These are phyloP conservation scores for Coniella vitis DNA, from an alignment of 2,329 filamentous ascomycete species.

Conservation along the genomic window DNA sequence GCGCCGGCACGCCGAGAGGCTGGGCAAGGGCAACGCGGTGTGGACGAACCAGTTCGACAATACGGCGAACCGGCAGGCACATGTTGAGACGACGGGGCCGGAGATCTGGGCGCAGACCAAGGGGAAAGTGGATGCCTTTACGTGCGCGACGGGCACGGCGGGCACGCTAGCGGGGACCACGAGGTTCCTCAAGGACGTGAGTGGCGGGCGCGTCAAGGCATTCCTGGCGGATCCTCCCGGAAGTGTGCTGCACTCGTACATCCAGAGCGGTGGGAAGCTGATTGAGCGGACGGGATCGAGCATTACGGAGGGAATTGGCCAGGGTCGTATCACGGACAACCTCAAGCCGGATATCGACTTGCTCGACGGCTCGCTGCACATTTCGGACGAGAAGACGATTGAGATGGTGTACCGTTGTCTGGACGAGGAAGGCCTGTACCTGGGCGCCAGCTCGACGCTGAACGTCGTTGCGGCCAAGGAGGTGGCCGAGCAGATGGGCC, in stretches of 20 bases:
- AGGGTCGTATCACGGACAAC: slow-evolving; percentile 95
- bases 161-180: slow-evolving; percentile 88
- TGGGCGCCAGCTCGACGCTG: slow-evolving; percentile 86
- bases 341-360: slow-evolving; percentile 76
- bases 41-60: slow-evolving; percentile 99
- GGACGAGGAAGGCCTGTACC: slow-evolving; percentile 91
- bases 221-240: slow-evolving; percentile 93
- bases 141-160: slow-evolving; percentile 86
- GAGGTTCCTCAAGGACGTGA: slow-evolving; percentile 78
- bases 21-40: slow-evolving; percentile 83
- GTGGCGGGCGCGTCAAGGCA: slow-evolving; percentile 70
- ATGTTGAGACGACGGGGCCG: slow-evolving; percentile 93
- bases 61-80: slow-evolving; percentile 83
- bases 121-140: slow-evolving; percentile 87
- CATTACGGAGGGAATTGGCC: slow-evolving; percentile 97
- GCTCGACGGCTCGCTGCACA: slow-evolving; percentile 75
- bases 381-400: slow-evolving; percentile 89
- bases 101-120: slow-evolving; percentile 93
- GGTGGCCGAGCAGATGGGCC: slow-evolving; percentile 82
- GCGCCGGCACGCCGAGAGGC: slow-evolving; percentile 72
- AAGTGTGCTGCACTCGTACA: slow-evolving; percentile 87
- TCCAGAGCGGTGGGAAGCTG: slow-evolving; percentile 76
- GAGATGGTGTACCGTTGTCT: slow-evolving; percentile 96
- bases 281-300: slow-evolving; percentile 75
- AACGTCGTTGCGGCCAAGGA: slow-evolving; percentile 96